Percentiles rank a stretch among this genome's conserved stretches.
phyloP scores from a whole-genome alignment of 2,329 filamentous ascomycete species.

The Chaetothyriales sp. region DNA sequence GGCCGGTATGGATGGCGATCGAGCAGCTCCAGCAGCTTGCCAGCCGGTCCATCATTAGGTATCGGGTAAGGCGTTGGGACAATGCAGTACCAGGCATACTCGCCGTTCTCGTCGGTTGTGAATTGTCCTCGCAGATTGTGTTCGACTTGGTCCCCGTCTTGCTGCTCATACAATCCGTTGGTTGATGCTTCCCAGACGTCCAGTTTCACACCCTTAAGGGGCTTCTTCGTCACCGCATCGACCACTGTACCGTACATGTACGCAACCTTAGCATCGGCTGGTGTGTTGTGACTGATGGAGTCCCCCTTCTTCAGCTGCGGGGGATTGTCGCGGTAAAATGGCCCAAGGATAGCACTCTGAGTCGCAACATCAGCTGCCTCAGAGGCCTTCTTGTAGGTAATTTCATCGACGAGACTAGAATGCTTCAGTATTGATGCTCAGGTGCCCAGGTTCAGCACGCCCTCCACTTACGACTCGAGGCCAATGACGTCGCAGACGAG shows the following conservation, averaged over 20 bases:
- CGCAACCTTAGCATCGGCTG: constrained; percentile 40
- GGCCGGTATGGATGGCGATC: constrained; percentile 50
- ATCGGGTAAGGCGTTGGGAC: constrained; percentile 47
- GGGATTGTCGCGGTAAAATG: constrained; percentile 66
- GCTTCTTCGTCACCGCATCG: constrained; percentile 47
- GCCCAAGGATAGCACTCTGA: constrained; percentile 66
- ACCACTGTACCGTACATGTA: constrained; percentile 52
- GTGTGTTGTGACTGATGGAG: constrained; percentile 44
- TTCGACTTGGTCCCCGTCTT: constrained; percentile 56
- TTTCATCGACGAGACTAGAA: constrained; percentile 57
- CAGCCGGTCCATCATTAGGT: constrained; percentile 44
- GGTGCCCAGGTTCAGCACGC: background rate
- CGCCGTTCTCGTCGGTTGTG: constrained; percentile 50
- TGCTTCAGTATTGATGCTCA: constrained; percentile 2
- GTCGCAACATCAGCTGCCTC: constrained; percentile 45
- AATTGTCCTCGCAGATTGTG: constrained; percentile 64
- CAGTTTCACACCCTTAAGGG: constrained; percentile 51
- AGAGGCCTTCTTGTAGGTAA: constrained; percentile 53
- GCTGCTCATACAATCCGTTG: constrained; percentile 59
- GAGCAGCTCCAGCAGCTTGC: constrained; percentile 43
- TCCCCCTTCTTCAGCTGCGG: constrained; percentile 57
- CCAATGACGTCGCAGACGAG: constrained; percentile 46
- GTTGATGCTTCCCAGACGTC: constrained; percentile 72
- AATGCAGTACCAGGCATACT: constrained; percentile 49
- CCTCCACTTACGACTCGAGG: constrained; percentile 37